Percentiles rank a stretch among this genome's conserved stretches.
phyloP scores from a whole-genome alignment of 306 rosid genomes.

The Ormosia emarginata region DNA sequence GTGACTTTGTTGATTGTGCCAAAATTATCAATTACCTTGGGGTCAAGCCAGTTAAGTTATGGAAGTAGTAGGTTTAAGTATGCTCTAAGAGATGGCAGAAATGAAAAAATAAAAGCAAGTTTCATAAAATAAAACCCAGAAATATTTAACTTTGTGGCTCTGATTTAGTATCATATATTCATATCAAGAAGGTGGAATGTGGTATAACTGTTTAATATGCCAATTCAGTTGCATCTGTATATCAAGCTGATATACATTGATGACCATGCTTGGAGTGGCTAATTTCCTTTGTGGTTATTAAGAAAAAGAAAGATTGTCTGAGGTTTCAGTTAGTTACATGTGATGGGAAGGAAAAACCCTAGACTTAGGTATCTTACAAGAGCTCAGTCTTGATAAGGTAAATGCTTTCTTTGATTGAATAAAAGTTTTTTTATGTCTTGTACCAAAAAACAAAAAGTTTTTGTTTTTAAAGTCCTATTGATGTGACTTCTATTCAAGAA shows the following conservation, averaged over 20 bases:
- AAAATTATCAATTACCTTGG: background rate
- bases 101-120: background rate
- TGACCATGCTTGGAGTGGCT: background rate
- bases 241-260: background rate
- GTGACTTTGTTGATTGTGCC: background rate
- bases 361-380: slow-evolving; percentile 5
- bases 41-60: background rate
- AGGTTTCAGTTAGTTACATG: background rate
- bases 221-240: background rate
- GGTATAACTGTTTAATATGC: background rate
- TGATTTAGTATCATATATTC: background rate
- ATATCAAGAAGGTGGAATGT: background rate
- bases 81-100: background rate
- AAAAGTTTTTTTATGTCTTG: background rate
- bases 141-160: background rate
- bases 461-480: background rate
- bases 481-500: background rate
- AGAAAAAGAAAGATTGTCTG: background rate
- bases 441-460: background rate
- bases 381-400: background rate
- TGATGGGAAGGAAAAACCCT: background rate
- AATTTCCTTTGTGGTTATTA: background rate
- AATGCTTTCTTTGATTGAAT: background rate
- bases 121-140: background rate
- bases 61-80: background rate